These are phyloP conservation scores for Phlegmacium glaucopus DNA, from an alignment of 768 basidiomycete species.

Conservation along the genomic window DNA sequence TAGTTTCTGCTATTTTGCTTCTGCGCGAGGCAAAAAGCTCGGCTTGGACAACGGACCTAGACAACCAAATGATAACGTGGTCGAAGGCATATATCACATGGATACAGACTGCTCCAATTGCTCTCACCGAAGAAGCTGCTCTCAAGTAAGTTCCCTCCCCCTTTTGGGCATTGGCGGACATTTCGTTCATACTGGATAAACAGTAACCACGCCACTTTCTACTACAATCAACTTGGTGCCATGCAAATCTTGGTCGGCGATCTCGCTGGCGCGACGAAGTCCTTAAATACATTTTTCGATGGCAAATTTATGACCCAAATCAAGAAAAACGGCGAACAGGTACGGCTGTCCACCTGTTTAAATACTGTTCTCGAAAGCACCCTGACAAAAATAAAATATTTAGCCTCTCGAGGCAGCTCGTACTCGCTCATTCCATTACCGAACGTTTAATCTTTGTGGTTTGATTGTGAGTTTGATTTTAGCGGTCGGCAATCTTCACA, in stretches of 20 bases:
- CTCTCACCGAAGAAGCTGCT: conserved; percentile 41
- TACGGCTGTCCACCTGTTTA: conserved; percentile 17
- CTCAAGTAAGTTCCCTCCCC: conserved; percentile 53
- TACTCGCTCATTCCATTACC: conserved; percentile 64
- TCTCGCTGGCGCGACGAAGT: conserved; percentile 40
- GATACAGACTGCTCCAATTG: conserved; percentile 48
- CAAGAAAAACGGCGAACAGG: conserved; percentile 54
- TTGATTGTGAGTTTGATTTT: conserved; percentile 51
- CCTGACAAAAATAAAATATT: not conserved
- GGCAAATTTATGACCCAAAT: conserved; percentile 52
- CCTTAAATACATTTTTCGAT: conserved; percentile 48
- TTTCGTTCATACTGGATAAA: not conserved
- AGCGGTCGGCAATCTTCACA: not conserved
- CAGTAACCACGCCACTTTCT: conserved; percentile 69
- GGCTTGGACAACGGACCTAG: conserved; percentile 53
- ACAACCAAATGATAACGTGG: conserved; percentile 50
- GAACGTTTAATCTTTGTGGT: conserved; percentile 63
- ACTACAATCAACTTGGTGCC: conserved; percentile 55
- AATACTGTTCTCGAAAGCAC: not conserved
- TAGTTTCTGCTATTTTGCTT: conserved; percentile 49
- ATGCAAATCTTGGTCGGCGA: conserved; percentile 54
- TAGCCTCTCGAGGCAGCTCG: conserved; percentile 62
- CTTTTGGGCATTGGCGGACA: not conserved
- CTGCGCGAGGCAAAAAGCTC: conserved; percentile 46
- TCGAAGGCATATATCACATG: conserved; percentile 49